Conservation (phyloP, 1,284 basidiomycete genomes). For the Vanrija pseudolonga region DNA sequence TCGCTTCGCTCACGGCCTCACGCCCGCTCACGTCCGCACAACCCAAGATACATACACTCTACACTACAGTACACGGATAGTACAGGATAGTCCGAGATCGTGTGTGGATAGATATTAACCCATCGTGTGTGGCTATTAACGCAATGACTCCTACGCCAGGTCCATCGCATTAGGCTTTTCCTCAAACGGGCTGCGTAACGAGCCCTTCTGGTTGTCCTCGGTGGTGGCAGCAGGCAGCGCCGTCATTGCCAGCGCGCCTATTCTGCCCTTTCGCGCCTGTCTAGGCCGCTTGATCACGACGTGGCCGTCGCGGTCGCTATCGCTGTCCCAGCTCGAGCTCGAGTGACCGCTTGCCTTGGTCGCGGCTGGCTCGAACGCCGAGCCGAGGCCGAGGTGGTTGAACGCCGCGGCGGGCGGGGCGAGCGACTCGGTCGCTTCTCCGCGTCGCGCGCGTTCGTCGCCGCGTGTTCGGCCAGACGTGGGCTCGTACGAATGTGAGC, state of each 20-base stretch:
- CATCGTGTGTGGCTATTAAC: no score
- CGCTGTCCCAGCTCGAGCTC: slow-evolving; percentile 11
- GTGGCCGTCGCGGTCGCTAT: slow-evolving; percentile 9
- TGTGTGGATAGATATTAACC: neutral
- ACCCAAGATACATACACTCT: no score
- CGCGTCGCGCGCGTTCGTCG: neutral
- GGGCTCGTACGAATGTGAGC: slow-evolving; percentile 1
- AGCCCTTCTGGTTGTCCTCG: slow-evolving; percentile 1
- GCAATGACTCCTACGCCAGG: neutral
- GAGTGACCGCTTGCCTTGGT: neutral
- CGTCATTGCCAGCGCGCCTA: slow-evolving; percentile 8
- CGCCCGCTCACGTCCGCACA: no score
- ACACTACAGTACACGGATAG: neutral
- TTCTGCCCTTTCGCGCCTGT: neutral
- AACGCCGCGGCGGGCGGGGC: no score
- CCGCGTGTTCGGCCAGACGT: neutral
- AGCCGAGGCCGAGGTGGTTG: neutral
- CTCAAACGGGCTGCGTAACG: slow-evolving; percentile 38
- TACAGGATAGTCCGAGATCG: neutral
- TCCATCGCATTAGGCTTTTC: slow-evolving; percentile 20
- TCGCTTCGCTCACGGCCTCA: no score
- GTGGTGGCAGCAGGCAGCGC: slow-evolving; percentile 1
- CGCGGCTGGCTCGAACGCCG: slow-evolving; percentile 5
- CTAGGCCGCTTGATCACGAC: neutral
- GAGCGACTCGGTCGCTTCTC: no score